Percentiles rank a stretch among this genome's conserved stretches.
Evolutionary conservation across 129 eudicot species (phyloP).

Genomic region (Flaveria bidentis): DNA sequence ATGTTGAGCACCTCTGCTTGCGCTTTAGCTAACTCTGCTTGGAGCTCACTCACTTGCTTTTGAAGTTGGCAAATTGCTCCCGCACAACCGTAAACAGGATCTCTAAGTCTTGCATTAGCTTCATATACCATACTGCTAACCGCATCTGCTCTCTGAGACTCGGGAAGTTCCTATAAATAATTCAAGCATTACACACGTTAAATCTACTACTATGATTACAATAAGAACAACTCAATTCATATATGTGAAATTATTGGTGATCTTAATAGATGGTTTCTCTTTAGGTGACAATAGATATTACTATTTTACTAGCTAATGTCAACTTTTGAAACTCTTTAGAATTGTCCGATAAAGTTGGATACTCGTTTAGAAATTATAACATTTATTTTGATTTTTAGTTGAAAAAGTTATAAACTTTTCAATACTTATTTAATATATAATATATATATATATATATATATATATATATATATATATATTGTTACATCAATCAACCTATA

Average conservation of each 20-base stretch:
- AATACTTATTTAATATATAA: background rate
- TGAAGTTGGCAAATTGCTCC: conserved; percentile 94
- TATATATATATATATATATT: too few relatives aligned
- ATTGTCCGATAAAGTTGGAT: conserved; percentile 32
- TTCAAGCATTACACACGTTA: background rate
- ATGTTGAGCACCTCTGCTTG: conserved; percentile 74
- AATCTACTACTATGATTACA: background rate
- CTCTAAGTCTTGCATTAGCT: conserved; percentile 84
- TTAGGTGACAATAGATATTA: conserved; percentile 16
- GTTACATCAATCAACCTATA: too few relatives aligned
- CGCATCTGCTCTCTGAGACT: conserved; percentile 74
- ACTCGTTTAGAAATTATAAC: conserved; percentile 23
- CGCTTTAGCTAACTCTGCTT: conserved; percentile 81
- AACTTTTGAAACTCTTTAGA: conserved; percentile 25
- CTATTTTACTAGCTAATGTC: conserved; percentile 34
- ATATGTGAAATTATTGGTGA: background rate
- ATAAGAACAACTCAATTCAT: background rate
- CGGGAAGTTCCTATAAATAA: conserved; percentile 72
- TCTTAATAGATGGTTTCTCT: background rate
- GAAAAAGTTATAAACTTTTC: background rate
- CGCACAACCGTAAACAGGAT: conserved; percentile 84
- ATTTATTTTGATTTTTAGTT: conserved; percentile 7
- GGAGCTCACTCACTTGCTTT: conserved; percentile 73
- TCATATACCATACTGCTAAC: conserved; percentile 96
- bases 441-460: too few relatives aligned